Conservation (phyloP, 345 rosid genomes). For the Brassica juncea region DNA sequence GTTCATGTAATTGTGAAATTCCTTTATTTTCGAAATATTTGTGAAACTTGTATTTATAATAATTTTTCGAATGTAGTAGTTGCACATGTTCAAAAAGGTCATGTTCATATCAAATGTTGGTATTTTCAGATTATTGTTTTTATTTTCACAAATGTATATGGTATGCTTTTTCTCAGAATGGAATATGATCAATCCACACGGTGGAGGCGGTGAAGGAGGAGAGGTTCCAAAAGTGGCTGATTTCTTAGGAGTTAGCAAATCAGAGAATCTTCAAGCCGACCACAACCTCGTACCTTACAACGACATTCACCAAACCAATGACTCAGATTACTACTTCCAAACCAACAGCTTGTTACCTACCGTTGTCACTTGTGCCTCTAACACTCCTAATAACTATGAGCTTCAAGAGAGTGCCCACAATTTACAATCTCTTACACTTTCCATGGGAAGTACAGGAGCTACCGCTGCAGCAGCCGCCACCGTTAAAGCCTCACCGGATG, state of each 20-base stretch:
- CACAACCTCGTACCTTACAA: slow-evolving; percentile 70
- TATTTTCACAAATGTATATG: neutral
- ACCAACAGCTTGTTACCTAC: slow-evolving; percentile 57
- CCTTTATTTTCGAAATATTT: neutral
- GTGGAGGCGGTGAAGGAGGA: slow-evolving; percentile 45
- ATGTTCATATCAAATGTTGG: neutral
- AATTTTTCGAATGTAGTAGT: neutral
- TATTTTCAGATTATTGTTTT: neutral
- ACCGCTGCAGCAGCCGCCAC: slow-evolving; percentile 25
- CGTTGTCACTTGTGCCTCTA: slow-evolving; percentile 43
- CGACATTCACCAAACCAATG: slow-evolving; percentile 58
- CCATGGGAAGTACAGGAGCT: slow-evolving; percentile 74
- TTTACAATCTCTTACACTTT: slow-evolving; percentile 80
- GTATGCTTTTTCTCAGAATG: slow-evolving; percentile 55
- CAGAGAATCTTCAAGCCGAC: slow-evolving; percentile 53
- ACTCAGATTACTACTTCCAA: slow-evolving; percentile 63
- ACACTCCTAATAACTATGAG: slow-evolving; percentile 49
- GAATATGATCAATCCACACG: slow-evolving; percentile 68
- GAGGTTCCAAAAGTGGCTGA: slow-evolving; percentile 96
- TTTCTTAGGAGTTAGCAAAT: slow-evolving; percentile 88
- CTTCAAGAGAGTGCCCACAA: slow-evolving; percentile 69
- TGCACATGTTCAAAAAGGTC: slow-evolving; percentile 1
- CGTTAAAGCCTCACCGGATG: slow-evolving; percentile 56
- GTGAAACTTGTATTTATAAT: neutral
- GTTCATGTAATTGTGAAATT: neutral